Base-by-base conservation (phyloP, 306 rosid species). In the Sicyos baderoa region DNA sequence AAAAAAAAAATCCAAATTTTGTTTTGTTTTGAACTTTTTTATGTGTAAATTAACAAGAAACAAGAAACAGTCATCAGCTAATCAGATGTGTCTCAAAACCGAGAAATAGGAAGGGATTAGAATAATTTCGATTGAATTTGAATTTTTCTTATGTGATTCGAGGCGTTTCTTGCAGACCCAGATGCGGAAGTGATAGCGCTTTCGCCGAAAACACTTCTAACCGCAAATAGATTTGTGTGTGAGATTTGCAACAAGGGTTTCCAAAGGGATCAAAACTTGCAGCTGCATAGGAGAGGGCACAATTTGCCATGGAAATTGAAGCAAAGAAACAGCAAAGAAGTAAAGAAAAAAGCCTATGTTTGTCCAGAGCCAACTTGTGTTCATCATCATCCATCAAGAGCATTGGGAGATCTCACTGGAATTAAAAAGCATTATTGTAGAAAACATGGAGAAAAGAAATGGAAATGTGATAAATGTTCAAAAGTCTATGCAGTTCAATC, bases 371-470 rank as follows among this genome's bases (percentile, higher is more conserved):
- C 96, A 19, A 78, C 95, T 3, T 90, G 99, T 55, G 97, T 94
- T 78, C 99, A 94, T 66, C 91, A 90, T 79, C 86, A 94, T 74
- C 99, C 99, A 4, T 81, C 96, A 60, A 90, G 99, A 73, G 99
- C 99, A 16, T 82, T 94, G 7, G 97, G 99, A 3, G 99, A 94
- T 73, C 91, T 94, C 4, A 94, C 99, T 0, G 99, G 99, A 56
- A 88, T 94, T 42, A 94, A 94, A 86, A 94, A 94, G 55, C 99
- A 94, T 76, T 94, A 52, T n/a, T 84, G 92, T 68, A 90, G 99
- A 76, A 94, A 94, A 70, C 99, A 94, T 69, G 96, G 99, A 4
- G 99, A 94, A 90, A 90, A 94, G 81, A 94, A 94, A 76, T 94
- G 99, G 99, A 94, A 90, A 79, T 94, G 99, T 79, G 91, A 86